phyloP scores from a whole-genome alignment of 148 eudicot species.

The Hydrangea macrophylla region DNA sequence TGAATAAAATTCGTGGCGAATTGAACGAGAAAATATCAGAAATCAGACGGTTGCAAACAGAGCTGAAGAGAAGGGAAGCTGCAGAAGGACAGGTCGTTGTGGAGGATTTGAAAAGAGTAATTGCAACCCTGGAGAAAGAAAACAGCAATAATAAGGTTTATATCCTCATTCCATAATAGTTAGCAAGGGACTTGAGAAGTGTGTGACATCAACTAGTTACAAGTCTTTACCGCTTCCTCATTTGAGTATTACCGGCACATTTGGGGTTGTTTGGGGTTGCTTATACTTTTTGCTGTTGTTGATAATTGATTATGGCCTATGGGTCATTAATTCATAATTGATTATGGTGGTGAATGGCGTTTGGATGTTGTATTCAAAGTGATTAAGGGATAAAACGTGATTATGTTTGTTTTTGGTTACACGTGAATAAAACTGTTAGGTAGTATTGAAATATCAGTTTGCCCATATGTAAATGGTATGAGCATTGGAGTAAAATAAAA shows the following conservation, averaged over 20 bases:
- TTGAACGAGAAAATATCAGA: constrained; percentile 59
- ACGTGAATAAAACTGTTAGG: too few species aligned
- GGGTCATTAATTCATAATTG: too few species aligned
- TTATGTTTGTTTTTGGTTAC: too few species aligned
- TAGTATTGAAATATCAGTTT: too few species aligned
- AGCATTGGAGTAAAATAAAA: too few species aligned
- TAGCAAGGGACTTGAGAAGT: constrained; percentile 1
- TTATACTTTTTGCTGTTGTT: not conserved
- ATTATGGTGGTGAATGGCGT: too few species aligned
- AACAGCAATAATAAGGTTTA: constrained; percentile 67
- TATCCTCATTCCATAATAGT: constrained; percentile 3
- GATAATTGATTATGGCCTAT: too few species aligned
- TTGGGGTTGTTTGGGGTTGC: not conserved
- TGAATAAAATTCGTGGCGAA: constrained; percentile 47
- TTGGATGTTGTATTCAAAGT: too few species aligned
- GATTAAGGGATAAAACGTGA: too few species aligned
- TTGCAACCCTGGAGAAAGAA: constrained; percentile 65
- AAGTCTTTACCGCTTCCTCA: not conserved
- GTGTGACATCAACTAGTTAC: not conserved
- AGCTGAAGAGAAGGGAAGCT: constrained; percentile 47
- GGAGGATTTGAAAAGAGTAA: constrained; percentile 48
- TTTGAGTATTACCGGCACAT: not conserved
- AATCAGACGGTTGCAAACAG: constrained; percentile 57
- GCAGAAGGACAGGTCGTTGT: constrained; percentile 34
- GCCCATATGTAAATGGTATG: too few species aligned